phyloP scores from a whole-genome alignment of 805 yeast genomes.

The Nakazawaea anatomiae region DNA sequence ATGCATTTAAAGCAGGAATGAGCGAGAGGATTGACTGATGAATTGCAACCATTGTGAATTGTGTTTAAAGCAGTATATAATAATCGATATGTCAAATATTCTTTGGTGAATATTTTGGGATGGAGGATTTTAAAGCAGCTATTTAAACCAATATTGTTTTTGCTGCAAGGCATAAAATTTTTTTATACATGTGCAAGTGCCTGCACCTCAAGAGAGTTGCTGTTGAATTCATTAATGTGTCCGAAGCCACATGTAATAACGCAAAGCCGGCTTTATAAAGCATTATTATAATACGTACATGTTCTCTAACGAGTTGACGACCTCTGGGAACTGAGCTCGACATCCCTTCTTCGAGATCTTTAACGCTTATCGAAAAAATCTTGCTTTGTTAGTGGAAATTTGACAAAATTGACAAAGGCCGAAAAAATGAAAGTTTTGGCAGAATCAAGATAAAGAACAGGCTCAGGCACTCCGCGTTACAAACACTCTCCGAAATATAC shows the following conservation, averaged over 20 bases:
- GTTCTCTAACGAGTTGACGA: too few species aligned
- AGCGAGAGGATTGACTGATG: neutral
- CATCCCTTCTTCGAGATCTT: neutral
- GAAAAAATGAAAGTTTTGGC: neutral
- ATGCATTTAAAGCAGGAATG: conserved; percentile 1
- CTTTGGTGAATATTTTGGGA: too few species aligned
- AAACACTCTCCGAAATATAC: too few species aligned
- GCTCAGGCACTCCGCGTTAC: neutral
- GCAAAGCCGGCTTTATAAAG: too few species aligned
- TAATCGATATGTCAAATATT: too few species aligned
- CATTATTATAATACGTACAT: too few species aligned
- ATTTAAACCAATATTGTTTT: neutral
- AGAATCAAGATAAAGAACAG: neutral
- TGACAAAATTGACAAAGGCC: neutral
- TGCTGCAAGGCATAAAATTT: neutral
- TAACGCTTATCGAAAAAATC: neutral
- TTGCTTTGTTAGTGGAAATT: neutral
- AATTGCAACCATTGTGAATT: conserved; percentile 2
- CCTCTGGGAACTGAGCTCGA: too few species aligned
- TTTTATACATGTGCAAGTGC: neutral
- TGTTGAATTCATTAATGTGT: too few species aligned
- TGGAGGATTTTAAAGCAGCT: neutral
- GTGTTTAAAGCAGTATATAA: neutral
- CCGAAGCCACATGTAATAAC: too few species aligned
- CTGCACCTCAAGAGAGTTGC: neutral